Base-by-base conservation (phyloP, 2,329 filamentous ascomycete genomes). In the Graphilbum sp. region DNA sequence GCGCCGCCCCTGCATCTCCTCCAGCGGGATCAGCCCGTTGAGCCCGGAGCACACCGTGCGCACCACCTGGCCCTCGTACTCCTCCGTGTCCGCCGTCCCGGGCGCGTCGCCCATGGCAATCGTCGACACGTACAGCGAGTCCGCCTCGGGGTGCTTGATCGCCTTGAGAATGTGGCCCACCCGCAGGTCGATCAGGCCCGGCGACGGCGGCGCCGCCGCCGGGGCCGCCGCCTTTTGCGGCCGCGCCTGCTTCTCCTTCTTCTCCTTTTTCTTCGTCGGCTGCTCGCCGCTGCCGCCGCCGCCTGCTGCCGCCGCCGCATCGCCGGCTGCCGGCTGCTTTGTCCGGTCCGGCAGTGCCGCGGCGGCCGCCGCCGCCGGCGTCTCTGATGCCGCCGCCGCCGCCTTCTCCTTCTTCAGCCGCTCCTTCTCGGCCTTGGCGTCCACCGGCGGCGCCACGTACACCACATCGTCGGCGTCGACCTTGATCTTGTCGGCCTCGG, bases 111-210 rank as follows among this genome's bases (percentile, higher is more conserved):
- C 90, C 64, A 88, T 86, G 46, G 86, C 85, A 53, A 98, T 93
- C 38, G 87, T 96, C 44, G 83, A 92, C 43, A 98, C 90, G 61
- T 77, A 98, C 37, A 98, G 73, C 12, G 83, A 92, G 64, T 98
- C 90, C 47, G 90, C 90, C 52, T 98, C 92, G 38, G 90, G 90
- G 66, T 98, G 90, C 58, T 86, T 81, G 61, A 90, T 72, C 37
- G 87, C 87, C 63, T 95, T 93, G 53, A 98, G 77, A 50, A 98
- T 95, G 66, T 96, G 90, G 43, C 90, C 90, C 43, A 98, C 88
- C 46, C 90, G 79, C 37, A 98, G 78, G 57, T 98, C 90, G 55
- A 98, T 95, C 43, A 94, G 72, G 42, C 72, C 68, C 3, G 90
- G 90, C 2, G 84, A 83, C 5, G 85, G 75, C 2, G 84, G 80